phyloP scores from a whole-genome alignment of 352 stramenopile species.

The Globisporangium yorkense region DNA sequence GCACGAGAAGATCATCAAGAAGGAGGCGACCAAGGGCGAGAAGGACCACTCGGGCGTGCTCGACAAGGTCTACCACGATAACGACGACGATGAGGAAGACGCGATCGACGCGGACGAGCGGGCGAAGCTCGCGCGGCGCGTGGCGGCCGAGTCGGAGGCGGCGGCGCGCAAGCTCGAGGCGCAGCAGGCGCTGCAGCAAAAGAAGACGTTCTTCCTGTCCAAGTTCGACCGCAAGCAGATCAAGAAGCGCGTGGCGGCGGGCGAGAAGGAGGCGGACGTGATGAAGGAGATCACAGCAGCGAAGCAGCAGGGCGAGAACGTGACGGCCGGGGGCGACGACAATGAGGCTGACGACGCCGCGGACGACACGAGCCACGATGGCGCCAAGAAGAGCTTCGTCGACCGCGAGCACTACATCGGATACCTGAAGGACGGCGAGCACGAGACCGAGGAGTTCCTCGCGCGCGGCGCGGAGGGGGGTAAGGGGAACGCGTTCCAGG shows the following conservation, averaged over 20 bases:
- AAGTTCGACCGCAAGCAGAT: constrained; percentile 94
- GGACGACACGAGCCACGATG: constrained; percentile 12
- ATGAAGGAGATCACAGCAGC: constrained; percentile 48
- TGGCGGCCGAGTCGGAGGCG: constrained; percentile 7
- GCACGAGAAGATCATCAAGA: constrained; percentile 83
- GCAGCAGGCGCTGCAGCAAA: constrained; percentile 19
- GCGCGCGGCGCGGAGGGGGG: constrained; percentile 66
- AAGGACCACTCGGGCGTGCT: constrained; percentile 17
- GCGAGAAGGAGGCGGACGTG: constrained; percentile 70
- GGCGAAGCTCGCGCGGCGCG: constrained; percentile 8
- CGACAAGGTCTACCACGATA: constrained; percentile 34
- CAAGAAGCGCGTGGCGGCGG: constrained; percentile 84
- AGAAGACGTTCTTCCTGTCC: constrained; percentile 87
- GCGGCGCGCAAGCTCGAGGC: constrained; percentile 2
- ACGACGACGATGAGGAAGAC: constrained; percentile 13
- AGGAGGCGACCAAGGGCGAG: constrained; percentile 53
- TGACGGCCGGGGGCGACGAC: constrained; percentile 1
- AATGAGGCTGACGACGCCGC: constrained; percentile 1
- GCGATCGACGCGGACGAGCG: constrained; percentile 25
- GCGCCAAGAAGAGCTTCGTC: constrained; percentile 47
- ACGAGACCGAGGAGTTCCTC: constrained; percentile 72
- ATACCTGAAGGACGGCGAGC: constrained; percentile 77
- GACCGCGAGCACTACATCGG: constrained; percentile 85
- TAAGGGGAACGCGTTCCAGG: constrained; percentile 72
- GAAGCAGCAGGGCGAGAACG: constrained; percentile 24